Evolutionary conservation across 768 basidiomycete species (phyloP).

Genomic region (Leccinellum luteum): DNA sequence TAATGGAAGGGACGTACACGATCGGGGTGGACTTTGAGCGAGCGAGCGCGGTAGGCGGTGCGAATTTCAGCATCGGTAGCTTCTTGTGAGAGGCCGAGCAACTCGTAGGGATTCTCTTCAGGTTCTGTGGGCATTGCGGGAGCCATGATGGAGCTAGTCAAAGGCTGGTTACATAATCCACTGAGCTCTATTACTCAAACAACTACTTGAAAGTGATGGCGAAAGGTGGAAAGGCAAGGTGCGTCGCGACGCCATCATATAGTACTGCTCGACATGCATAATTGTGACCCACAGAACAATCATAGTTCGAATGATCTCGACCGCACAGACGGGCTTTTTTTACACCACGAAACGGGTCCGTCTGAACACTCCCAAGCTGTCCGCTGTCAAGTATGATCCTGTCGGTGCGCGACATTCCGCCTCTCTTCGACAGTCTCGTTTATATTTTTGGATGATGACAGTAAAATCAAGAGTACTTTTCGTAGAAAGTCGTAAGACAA

Average conservation of each 20-base stretch:
- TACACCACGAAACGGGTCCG: slow-evolving; percentile 81
- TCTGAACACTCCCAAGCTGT: slow-evolving; percentile 65
- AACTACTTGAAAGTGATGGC: slow-evolving; percentile 46
- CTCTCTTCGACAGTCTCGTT: not conserved
- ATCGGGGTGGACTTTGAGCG: slow-evolving; percentile 86
- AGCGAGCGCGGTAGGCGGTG: slow-evolving; percentile 75
- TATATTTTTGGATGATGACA: slow-evolving; percentile 24
- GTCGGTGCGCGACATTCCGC: slow-evolving; percentile 49
- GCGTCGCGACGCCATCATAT: not conserved
- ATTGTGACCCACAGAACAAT: slow-evolving; percentile 53
- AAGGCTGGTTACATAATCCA: slow-evolving; percentile 7
- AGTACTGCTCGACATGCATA: not conserved
- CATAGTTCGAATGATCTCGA: slow-evolving; percentile 85
- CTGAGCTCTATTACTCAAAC: not conserved
- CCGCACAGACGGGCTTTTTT: slow-evolving; percentile 89
- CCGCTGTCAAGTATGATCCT: slow-evolving; percentile 92
- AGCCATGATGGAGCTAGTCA: slow-evolving; percentile 22
- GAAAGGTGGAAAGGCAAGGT: slow-evolving; percentile 62
- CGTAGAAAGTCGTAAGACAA: slow-evolving; percentile 75
- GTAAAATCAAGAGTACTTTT: slow-evolving; percentile 74
- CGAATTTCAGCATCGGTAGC: slow-evolving; percentile 76
- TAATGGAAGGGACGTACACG: slow-evolving; percentile 48
- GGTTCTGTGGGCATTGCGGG: slow-evolving; percentile 40
- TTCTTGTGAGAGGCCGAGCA: slow-evolving; percentile 58
- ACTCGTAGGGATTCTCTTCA: slow-evolving; percentile 71